phyloP scores from a whole-genome alignment of 495 filamentous ascomycete species.

The Glutinoglossum americanum region DNA sequence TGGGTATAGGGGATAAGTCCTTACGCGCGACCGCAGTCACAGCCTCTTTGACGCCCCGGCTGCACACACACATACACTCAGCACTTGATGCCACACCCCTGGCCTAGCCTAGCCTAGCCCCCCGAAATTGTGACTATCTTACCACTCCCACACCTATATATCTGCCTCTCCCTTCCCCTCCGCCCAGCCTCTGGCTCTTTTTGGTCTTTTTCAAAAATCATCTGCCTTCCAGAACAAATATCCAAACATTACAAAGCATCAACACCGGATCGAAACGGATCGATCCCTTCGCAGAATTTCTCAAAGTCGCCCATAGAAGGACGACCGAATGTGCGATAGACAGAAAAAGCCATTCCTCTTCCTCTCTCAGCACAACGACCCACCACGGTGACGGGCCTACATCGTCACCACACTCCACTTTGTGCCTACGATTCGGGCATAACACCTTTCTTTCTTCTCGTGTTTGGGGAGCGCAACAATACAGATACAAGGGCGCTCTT shows the following conservation, averaged over 20 bases:
- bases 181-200: not conserved
- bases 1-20: too few species aligned
- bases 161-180: not conserved
- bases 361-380: slow-evolving; percentile 2
- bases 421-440: slow-evolving; percentile 1
- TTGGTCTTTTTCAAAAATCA: not conserved
- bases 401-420: not conserved
- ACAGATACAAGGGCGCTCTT: not conserved
- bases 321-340: not conserved
- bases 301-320: slow-evolving; percentile 1
- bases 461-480: not conserved
- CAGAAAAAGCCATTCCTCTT: slow-evolving; percentile 1
- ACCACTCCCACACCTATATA: too few species aligned
- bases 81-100: too few species aligned
- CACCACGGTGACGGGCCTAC: slow-evolving; percentile 1
- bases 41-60: not conserved
- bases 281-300: not conserved
- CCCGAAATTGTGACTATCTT: too few species aligned
- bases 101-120: not conserved
- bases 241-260: not conserved
- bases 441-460: not conserved
- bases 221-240: not conserved
- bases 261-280: not conserved
- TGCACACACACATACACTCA: not conserved
- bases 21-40: slow-evolving; percentile 1